Evolutionary conservation across 805 yeast genomes (phyloP).

Genomic region (Ogataea angusta): DNA sequence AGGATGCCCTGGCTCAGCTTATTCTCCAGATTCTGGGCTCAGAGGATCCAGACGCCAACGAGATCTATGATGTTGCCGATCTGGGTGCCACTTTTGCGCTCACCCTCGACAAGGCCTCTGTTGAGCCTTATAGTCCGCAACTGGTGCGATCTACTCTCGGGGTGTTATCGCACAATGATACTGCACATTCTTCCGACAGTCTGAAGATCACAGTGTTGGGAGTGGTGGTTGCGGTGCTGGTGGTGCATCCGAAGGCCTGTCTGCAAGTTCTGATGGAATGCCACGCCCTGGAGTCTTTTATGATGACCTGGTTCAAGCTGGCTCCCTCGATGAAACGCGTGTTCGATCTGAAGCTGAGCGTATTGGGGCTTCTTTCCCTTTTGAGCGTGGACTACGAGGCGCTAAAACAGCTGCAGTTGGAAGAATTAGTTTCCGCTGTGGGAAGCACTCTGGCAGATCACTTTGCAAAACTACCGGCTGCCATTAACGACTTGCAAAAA

Average conservation of each 20-base stretch:
- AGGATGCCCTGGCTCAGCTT: conserved; percentile 49
- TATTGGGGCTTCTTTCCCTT: conserved; percentile 62
- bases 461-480: conserved; percentile 64
- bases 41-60: conserved; percentile 39
- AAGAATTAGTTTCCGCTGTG: conserved; percentile 42
- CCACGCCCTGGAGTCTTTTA: conserved; percentile 46
- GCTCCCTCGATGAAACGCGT: conserved; percentile 61
- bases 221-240: conserved; percentile 59
- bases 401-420: conserved; percentile 26
- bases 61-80: conserved; percentile 56
- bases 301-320: conserved; percentile 63
- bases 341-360: conserved; percentile 74
- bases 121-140: conserved; percentile 43
- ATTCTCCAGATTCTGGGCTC: conserved; percentile 39
- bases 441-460: conserved; percentile 50
- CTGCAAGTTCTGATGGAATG: conserved; percentile 46
- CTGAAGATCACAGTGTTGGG: conserved; percentile 50
- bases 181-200: conserved; percentile 24
- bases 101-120: conserved; percentile 44
- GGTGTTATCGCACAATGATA: conserved; percentile 35
- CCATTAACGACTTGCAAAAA: conserved; percentile 62
- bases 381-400: conserved; percentile 26
- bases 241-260: conserved; percentile 56
- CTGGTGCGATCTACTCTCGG: conserved; percentile 45
- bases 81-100: conserved; percentile 63